Base-by-base conservation (phyloP, 345 rosid genomes). In the Salix caprea region DNA sequence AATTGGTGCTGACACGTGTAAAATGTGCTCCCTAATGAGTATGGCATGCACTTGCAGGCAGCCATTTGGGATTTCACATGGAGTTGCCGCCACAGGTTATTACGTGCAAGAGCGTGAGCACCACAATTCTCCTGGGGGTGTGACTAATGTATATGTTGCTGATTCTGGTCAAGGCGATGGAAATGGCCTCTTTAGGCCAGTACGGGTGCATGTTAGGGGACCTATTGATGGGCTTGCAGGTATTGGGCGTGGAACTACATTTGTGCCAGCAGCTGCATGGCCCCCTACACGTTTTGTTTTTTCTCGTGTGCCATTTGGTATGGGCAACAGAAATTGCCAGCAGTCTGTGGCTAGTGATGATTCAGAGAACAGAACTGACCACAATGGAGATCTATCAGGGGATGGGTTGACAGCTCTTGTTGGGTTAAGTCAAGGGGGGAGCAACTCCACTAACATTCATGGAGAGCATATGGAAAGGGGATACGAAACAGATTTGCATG, bases 201-300 rank as follows among this genome's bases (percentile, higher is more conserved):
- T 93, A 12, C 84, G 96, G 80, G 93, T 93, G 66, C 97, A 88
- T 84, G 94, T 91, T 74, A 89, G 95, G 90, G 97, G 97, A 66
- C 90, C 88, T 79, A 88, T 84, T 74, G 99, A 95, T 85, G 99
- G 99, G 72, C 97, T 95, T 84, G 99, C 99, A 1, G 99, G 96
- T 77, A 91, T 95, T 81, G 97, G 97, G 78, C 91, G 94, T 37
- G 97, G 94, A 83, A 83, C 90, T 80, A 82, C 94, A 73, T 93
- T 86, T 82, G 91, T 91, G 70, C 94, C 97, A 46, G 84, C 95
- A 39, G 84, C 91, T 79, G 89, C 90, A 61, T 89, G 97, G 94
- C 89, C 97, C 37, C 94, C 99, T 73, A 91, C 99, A 42, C 94
- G 95, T 30, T 90, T 89, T 76, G 96, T 95, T 77, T 95, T 91